A percentile compares a stretch with the other conserved stretches of the same genome.
phyloP scores from a whole-genome alignment of 176 grass and related monocot species.

The Tuctoria greenei region DNA sequence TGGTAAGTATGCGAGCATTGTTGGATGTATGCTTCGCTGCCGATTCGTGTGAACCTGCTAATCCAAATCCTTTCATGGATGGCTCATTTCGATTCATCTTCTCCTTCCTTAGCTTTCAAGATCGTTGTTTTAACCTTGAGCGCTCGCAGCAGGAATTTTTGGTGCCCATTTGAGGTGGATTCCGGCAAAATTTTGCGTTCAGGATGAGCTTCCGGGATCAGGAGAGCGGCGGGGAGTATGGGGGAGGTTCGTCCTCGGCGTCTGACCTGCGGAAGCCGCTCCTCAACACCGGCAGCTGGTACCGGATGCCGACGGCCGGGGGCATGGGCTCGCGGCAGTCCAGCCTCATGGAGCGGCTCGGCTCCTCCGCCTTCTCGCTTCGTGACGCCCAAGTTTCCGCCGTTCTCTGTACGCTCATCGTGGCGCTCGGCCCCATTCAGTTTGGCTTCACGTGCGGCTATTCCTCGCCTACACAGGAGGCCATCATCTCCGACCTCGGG shows the following conservation, averaged over 20 bases:
- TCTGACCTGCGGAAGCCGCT: constrained; percentile 82
- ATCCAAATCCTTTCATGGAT: background rate
- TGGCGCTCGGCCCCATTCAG: constrained; percentile 89
- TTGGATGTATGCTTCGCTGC: background rate
- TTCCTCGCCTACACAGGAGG: constrained; percentile 79
- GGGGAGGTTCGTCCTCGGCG: constrained; percentile 44
- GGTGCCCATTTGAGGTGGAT: background rate
- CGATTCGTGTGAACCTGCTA: background rate
- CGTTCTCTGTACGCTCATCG: constrained; percentile 86
- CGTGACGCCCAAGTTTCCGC: constrained; percentile 69
- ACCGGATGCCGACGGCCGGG: constrained; percentile 54
- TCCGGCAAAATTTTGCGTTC: background rate
- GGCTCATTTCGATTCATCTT: background rate
- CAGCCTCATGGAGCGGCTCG: constrained; percentile 78
- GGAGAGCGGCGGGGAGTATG: constrained; percentile 74
- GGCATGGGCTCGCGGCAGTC: constrained; percentile 72
- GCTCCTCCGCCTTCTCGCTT: constrained; percentile 57
- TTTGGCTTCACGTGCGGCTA: constrained; percentile 92
- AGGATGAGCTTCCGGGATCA: constrained; percentile 85
- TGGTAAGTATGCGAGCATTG: background rate
- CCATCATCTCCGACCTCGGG: constrained; percentile 70
- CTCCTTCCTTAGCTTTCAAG: background rate
- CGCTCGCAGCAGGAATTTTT: background rate
- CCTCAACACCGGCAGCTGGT: constrained; percentile 98
- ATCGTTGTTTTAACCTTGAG: background rate